Conservation (phyloP, 2,329 filamentous ascomycete genomes). For the Colletotrichum tropicicola region DNA sequence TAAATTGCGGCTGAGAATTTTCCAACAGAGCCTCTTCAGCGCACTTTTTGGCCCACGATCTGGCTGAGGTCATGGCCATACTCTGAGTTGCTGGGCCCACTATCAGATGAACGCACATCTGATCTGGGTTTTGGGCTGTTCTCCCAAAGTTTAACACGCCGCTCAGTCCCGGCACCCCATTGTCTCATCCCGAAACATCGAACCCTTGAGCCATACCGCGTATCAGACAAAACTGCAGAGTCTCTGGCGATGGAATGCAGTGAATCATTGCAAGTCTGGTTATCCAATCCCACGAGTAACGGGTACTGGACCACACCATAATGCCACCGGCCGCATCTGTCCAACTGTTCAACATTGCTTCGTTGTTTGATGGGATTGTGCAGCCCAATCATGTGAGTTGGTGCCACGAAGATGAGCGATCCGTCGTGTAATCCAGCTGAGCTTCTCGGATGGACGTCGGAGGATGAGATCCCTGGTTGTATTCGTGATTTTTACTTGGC, state of each 20-base stretch:
- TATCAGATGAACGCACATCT: not conserved
- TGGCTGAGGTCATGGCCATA: not conserved
- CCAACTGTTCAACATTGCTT: not conserved
- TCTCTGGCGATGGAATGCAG: not conserved
- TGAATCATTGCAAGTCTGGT: not conserved
- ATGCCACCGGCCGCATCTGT: not conserved
- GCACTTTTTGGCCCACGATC: not conserved
- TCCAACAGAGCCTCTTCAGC: too few species aligned
- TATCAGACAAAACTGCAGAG: not conserved
- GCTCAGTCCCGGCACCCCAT: not conserved
- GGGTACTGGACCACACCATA: not conserved
- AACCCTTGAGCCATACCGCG: not conserved
- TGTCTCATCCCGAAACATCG: conserved; percentile 1
- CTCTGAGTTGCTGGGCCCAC: not conserved
- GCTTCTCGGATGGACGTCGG: not conserved
- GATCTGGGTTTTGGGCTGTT: not conserved
- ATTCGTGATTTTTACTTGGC: not conserved
- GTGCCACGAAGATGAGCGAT: not conserved
- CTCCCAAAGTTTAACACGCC: not conserved
- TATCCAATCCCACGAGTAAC: not conserved
- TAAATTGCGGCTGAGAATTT: too few species aligned
- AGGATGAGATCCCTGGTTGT: not conserved
- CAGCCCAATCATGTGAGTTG: not conserved
- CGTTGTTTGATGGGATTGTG: not conserved
- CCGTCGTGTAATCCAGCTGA: not conserved